A percentile compares a stretch with the other conserved stretches of the same genome.
Evolutionary conservation across 2,329 filamentous ascomycete species (phyloP).

Genomic region (Ophiosphaerella narmari): DNA sequence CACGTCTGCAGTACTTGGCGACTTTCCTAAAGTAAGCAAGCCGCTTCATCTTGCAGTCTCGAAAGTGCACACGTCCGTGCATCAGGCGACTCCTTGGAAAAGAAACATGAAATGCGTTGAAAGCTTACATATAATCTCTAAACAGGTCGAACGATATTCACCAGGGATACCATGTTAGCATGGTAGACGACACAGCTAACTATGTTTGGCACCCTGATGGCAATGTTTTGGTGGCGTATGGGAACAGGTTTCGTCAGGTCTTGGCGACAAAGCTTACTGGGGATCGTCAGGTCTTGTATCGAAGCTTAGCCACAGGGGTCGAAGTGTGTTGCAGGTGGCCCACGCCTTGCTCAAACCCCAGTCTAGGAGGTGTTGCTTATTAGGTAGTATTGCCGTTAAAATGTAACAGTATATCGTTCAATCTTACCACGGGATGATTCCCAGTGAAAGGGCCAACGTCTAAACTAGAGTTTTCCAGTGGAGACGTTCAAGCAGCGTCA

Average conservation of each 20-base stretch:
- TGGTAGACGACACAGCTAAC: slow-evolving; percentile 10
- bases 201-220: slow-evolving; percentile 32
- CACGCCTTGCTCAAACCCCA: neutral
- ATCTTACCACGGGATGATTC: too few species aligned
- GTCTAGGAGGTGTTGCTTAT: neutral
- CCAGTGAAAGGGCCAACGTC: too few species aligned
- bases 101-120: slow-evolving; percentile 4
- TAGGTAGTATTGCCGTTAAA: neutral
- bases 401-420: neutral
- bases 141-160: slow-evolving; percentile 11
- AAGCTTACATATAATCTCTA: slow-evolving; percentile 11
- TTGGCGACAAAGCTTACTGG: slow-evolving; percentile 34
- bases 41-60: slow-evolving; percentile 20
- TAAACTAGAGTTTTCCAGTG: too few species aligned
- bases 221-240: slow-evolving; percentile 41
- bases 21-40: slow-evolving; percentile 13
- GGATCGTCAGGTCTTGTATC: slow-evolving; percentile 26
- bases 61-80: slow-evolving; percentile 18
- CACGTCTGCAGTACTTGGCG: slow-evolving; percentile 22
- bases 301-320: slow-evolving; percentile 14
- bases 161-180: slow-evolving; percentile 14
- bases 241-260: slow-evolving; percentile 34
- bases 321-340: neutral
- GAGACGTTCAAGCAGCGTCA: too few species aligned
- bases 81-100: slow-evolving; percentile 10